Base-by-base conservation (phyloP, 2,329 filamentous ascomycete species). In the Tolypocladium amazonense region DNA sequence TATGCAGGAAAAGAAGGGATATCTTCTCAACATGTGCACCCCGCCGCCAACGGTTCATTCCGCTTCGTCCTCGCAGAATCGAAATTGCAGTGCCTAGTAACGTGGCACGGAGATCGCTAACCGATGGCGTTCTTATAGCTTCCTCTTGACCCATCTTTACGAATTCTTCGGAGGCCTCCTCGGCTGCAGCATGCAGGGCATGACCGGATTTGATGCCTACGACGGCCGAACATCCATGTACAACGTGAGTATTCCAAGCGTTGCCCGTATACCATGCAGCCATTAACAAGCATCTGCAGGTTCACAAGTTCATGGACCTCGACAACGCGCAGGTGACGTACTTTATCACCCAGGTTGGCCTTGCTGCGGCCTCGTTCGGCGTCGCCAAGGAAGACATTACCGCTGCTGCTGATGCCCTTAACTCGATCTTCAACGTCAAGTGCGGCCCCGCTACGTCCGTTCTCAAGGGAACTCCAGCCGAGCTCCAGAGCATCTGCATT, bases 231-330 rank as follows among this genome's bases (percentile, higher is more conserved):
- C 72, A 0, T 79, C 74, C 63, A 78, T 79, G 77, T 82, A 80
- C 70, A 66, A 63, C 38, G 50, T 56, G 56, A 54, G 4, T 52
- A 3, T 45, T 4, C n/a, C 53, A 78, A 27, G 5, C 5, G 6
- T 27, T 18, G 23, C 5, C 45, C 12, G 4, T 3, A 50, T 3
- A 8, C 3, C 11, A 18, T 20, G 9, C 5, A 27, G n/a, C 0
- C 9, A 4, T 20, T 52, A 14, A 52, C 45, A 18, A 27, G 47
- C 7, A 33, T 2, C 7, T 20, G 3, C 27, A 52, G 54, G 78
- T 81, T 0, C 82, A 85, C 74, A 81, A 81, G 68, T 84, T 81
- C 75, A 87, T 87, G 84, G 75, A 74, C 60, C 77, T 86, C 54
- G 72, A 78, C 66, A 66, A 72, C 35, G 69, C 72, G 58, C 76